These are phyloP conservation scores for Paraconiothyrium sp. DNA, from an alignment of 2,329 filamentous ascomycete species.

Conservation along the genomic window DNA sequence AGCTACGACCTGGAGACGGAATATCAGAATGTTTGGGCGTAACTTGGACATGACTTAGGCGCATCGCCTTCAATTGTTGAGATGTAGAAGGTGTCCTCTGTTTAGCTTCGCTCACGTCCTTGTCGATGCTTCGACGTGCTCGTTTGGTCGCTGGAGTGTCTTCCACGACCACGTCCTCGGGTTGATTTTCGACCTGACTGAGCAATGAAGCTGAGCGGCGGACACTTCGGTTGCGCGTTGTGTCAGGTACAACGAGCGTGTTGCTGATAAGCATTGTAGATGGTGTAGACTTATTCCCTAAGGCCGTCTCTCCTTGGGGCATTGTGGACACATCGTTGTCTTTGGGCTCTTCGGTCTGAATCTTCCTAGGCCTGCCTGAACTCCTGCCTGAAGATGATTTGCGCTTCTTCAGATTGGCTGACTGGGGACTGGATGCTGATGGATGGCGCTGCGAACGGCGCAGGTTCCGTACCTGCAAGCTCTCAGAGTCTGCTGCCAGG, in stretches of 20 bases:
- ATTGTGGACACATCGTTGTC: conserved; percentile 52
- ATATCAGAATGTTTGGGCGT: conserved; percentile 21
- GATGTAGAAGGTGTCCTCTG: conserved; percentile 12
- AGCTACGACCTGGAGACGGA: conserved; percentile 12
- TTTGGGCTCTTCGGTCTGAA: conserved; percentile 18
- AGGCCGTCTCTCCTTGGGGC: conserved; percentile 15
- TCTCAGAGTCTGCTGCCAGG: conserved; percentile 27
- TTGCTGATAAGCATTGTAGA: conserved; percentile 16
- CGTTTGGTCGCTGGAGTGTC: conserved; percentile 45
- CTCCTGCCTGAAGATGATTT: conserved; percentile 17
- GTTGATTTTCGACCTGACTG: conserved; percentile 38
- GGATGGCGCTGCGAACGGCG: conserved; percentile 43
- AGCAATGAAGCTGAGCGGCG: conserved; percentile 42
- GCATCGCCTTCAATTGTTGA: conserved; percentile 19
- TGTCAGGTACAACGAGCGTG: conserved; percentile 23
- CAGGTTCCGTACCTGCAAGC: conserved; percentile 28
- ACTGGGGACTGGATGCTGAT: conserved; percentile 28
- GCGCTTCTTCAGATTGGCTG: conserved; percentile 35
- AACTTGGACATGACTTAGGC: conserved; percentile 31
- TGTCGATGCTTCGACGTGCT: conserved; percentile 28
- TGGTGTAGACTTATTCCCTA: conserved; percentile 29
- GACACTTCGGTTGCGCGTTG: conserved; percentile 34
- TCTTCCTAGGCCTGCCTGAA: conserved; percentile 26
- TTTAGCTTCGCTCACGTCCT: conserved; percentile 44
- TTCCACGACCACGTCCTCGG: conserved; percentile 32